Evolutionary conservation across 257 asterid species (phyloP).

Genomic region (Leonotis leonurus): DNA sequence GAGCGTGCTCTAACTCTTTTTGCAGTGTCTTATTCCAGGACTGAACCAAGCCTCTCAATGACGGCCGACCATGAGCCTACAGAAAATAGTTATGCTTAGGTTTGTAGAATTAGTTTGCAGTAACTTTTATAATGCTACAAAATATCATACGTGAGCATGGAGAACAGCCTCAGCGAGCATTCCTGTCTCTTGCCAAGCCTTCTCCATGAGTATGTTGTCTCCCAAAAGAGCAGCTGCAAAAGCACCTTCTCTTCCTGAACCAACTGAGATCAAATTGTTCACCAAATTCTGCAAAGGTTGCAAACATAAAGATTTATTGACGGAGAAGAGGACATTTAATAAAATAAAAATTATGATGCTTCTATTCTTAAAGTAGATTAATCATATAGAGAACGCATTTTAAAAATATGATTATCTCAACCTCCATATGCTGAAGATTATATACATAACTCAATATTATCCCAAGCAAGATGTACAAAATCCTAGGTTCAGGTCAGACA

Average conservation of each 20-base stretch:
- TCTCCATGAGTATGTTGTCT: conserved; percentile 92
- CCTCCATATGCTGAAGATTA: too few species aligned
- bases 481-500: too few species aligned
- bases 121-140: too few species aligned
- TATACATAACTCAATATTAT: too few species aligned
- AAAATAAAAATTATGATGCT: too few species aligned
- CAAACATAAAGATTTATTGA: neutral
- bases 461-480: too few species aligned
- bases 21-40: conserved; percentile 88
- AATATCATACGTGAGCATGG: conserved; percentile 72
- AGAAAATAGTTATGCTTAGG: neutral
- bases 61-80: conserved; percentile 96
- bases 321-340: too few species aligned
- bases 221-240: conserved; percentile 96
- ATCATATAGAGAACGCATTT: too few species aligned
- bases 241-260: conserved; percentile 95
- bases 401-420: too few species aligned
- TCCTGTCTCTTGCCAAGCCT: conserved; percentile 96
- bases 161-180: conserved; percentile 99
- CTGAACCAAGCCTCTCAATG: conserved; percentile 78
- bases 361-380: too few species aligned
- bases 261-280: conserved; percentile 73
- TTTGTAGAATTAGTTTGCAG: too few species aligned
- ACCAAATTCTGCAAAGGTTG: conserved; percentile 71
- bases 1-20: conserved; percentile 65